phyloP scores from a whole-genome alignment of 257 asterid genomes.

The Jacaranda mimosifolia region DNA sequence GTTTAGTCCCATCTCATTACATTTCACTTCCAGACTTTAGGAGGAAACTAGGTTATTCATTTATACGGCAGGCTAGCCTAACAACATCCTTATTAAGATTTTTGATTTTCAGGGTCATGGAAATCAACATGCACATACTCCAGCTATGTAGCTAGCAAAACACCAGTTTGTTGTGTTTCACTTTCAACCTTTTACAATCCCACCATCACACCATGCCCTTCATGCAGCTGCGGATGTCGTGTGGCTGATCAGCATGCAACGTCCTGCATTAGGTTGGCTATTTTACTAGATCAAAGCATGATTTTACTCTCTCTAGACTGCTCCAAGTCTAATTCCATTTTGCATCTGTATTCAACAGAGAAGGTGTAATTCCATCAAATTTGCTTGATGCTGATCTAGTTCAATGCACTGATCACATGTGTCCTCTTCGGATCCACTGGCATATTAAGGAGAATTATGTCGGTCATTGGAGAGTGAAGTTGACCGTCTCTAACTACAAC shows the following conservation, averaged over 20 bases:
- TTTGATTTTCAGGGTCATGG: conserved; percentile 60
- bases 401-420: conserved; percentile 80
- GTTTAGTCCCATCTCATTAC: not conserved
- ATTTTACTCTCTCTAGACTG: not conserved
- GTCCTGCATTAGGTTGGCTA: conserved; percentile 71
- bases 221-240: conserved; percentile 81
- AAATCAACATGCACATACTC: conserved; percentile 74
- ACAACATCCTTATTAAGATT: not conserved
- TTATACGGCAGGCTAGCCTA: not conserved
- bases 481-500: conserved; percentile 70
- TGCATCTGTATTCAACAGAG: conserved; percentile 44
- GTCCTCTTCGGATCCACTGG: conserved; percentile 80
- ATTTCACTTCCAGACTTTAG: not conserved
- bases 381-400: conserved; percentile 48
- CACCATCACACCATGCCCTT: conserved; percentile 58
- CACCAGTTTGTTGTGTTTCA: conserved; percentile 71
- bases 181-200: conserved; percentile 77
- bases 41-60: not conserved
- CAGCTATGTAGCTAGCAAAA: conserved; percentile 47
- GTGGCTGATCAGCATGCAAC: conserved; percentile 42
- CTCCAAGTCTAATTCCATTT: not conserved
- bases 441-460: conserved; percentile 62
- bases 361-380: conserved; percentile 45
- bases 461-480: conserved; percentile 70
- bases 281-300: not conserved